Conservation (phyloP, 106 monocot species). For the Xerophyta viscosa region DNA sequence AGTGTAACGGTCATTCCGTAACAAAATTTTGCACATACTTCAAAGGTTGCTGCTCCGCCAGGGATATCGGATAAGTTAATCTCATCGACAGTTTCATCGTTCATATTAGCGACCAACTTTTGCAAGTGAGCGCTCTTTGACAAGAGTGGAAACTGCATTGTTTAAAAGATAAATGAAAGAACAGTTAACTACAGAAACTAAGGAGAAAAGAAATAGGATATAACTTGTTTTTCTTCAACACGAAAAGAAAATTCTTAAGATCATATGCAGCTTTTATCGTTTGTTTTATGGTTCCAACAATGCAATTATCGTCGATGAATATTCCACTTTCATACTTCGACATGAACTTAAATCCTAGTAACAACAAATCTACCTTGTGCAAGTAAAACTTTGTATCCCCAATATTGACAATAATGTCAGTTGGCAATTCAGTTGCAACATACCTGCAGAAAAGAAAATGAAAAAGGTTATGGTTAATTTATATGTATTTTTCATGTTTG, state of each 20-base stretch:
- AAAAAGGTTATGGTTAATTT: too few species aligned
- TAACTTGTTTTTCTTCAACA: not conserved
- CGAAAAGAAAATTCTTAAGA: too few species aligned
- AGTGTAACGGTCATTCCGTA: constrained; percentile 82
- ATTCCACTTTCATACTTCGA: not conserved
- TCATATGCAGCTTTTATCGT: too few species aligned
- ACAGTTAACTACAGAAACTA: not conserved
- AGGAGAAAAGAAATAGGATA: too few species aligned
- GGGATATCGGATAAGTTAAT: constrained; percentile 68
- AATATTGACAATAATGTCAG: constrained; percentile 58
- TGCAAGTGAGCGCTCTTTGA: constrained; percentile 69
- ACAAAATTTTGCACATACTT: constrained; percentile 91
- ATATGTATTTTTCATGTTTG: too few species aligned
- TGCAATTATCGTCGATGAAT: not conserved
- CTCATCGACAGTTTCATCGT: constrained; percentile 41
- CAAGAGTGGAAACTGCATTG: constrained; percentile 72
- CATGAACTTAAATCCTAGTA: too few species aligned
- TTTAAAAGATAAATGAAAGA: not conserved
- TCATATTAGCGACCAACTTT: constrained; percentile 32
- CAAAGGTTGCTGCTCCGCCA: constrained; percentile 75
- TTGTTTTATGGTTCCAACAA: not conserved
- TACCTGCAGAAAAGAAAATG: constrained; percentile 33
- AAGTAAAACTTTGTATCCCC: constrained; percentile 70
- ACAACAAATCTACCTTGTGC: constrained; percentile 63
- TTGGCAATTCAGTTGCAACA: constrained; percentile 60